These are phyloP conservation scores for Pyrus pyrifolia DNA, from an alignment of 306 rosid species.

Conservation along the genomic window DNA sequence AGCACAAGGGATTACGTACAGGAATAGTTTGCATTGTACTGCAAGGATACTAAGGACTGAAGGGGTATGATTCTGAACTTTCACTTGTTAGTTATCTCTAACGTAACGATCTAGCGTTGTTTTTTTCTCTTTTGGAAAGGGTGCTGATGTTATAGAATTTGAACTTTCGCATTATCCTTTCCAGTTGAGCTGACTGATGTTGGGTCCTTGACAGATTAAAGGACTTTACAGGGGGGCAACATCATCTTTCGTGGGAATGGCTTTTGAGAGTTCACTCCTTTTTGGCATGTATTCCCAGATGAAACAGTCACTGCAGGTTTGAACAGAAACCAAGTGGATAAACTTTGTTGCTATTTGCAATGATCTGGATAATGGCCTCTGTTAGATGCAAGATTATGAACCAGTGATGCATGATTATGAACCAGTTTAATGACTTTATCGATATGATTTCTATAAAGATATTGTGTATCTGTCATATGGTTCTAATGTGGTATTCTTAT, in stretches of 20 bases:
- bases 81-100: constrained; percentile 1
- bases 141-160: background rate
- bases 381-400: background rate
- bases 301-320: constrained; percentile 75
- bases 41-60: constrained; percentile 81
- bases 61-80: constrained; percentile 61
- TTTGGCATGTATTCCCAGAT: constrained; percentile 89
- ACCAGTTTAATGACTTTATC: constrained; percentile 1
- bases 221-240: constrained; percentile 97
- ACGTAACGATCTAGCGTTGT: background rate
- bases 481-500: constrained; percentile 10
- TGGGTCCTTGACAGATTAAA: constrained; percentile 53
- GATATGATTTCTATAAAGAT: background rate
- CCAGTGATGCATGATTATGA: background rate
- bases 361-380: constrained; percentile 5
- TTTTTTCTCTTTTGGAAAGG: background rate
- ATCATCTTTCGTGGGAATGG: constrained; percentile 81
- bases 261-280: constrained; percentile 83
- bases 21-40: constrained; percentile 71
- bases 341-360: constrained; percentile 9
- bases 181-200: constrained; percentile 16
- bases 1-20: constrained; percentile 59
- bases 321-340: constrained; percentile 18
- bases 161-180: background rate
- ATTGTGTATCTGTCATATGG: constrained; percentile 10